A percentile compares a stretch with the other conserved stretches of the same genome.
phyloP scores from a whole-genome alignment of 2,329 filamentous ascomycete genomes.

The Aspergillus nomiae region DNA sequence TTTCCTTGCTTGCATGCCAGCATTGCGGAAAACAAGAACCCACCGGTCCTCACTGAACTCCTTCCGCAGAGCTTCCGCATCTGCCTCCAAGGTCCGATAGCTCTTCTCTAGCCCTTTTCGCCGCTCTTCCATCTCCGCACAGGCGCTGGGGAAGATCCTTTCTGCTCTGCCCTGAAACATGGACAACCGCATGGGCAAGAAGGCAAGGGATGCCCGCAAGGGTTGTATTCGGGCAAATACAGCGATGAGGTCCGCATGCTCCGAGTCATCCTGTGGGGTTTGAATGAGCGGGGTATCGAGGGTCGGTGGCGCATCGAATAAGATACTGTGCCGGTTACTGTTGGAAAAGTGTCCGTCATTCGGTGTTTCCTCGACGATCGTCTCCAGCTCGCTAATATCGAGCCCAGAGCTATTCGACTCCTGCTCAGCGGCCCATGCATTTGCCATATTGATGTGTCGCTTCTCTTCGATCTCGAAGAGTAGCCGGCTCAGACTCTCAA shows the following conservation, averaged over 20 bases:
- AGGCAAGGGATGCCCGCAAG: slow-evolving; percentile 87
- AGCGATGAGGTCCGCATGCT: slow-evolving; percentile 79
- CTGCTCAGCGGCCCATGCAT: slow-evolving; percentile 54
- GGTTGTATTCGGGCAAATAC: slow-evolving; percentile 96
- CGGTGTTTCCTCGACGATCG: slow-evolving; percentile 86
- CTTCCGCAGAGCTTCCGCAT: slow-evolving; percentile 84
- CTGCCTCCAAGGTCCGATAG: slow-evolving; percentile 84
- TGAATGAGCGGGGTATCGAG: slow-evolving; percentile 45
- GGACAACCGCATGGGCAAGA: slow-evolving; percentile 89
- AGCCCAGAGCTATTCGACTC: slow-evolving; percentile 50
- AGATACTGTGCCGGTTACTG: slow-evolving; percentile 69
- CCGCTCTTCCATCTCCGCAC: slow-evolving; percentile 80
- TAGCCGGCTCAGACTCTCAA: slow-evolving; percentile 74
- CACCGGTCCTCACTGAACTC: slow-evolving; percentile 95
- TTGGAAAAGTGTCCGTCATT: slow-evolving; percentile 53
- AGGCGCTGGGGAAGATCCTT: slow-evolving; percentile 82
- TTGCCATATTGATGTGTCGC: slow-evolving; percentile 72
- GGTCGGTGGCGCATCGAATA: slow-evolving; percentile 56
- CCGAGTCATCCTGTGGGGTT: slow-evolving; percentile 76
- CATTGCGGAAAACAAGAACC: slow-evolving; percentile 93
- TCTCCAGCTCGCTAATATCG: slow-evolving; percentile 88
- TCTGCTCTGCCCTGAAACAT: slow-evolving; percentile 81
- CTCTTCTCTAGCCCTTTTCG: slow-evolving; percentile 74
- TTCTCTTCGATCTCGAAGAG: slow-evolving; percentile 99
- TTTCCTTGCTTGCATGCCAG: slow-evolving; percentile 86